Evolutionary conservation across 441 rosid species (phyloP), one percentile per base, ranked within the genome.

Genomic region (Eutrema salsugineum): DNA sequence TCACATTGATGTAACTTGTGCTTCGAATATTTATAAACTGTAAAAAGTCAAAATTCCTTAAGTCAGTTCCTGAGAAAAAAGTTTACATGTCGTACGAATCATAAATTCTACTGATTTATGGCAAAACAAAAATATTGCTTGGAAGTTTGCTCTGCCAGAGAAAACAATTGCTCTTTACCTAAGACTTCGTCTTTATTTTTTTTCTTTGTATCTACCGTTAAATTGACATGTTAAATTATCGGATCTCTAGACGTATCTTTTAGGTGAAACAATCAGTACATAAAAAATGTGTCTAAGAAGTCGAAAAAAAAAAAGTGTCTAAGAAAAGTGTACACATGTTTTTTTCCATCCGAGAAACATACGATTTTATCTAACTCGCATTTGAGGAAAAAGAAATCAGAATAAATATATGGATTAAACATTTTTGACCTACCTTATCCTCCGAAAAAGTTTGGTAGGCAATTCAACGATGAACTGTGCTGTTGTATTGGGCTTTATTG

Each of bases 1-100:
- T 70, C 67, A 32, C 60, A 39, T 63, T 70, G 71, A 63, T 76
- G 61, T 56, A 70, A 63, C 75, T 49, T 76, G 56, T 63, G 66
- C 19, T 70, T 76, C 54, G 49, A 22, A 70, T 63, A 43, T 55
- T 63, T 12, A 30, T 63, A 63, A 55, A 63, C 47, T 20, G 71
- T 76, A 62, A 68, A 38, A 35, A n/a, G 70, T 55, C 60, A 55
- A 63, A 36, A 39, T 51, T 75, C 32, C 38, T 68, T 16, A 35
- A 38, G 74, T 68, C 69, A 62, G 63, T 67, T 74, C 64, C 43
- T 61, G 39, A 54, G 15, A 44, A 59, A 47, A 56, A 50, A 67
- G 32, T 38, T 54, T 68, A 11, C 79, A 47, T 68, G 30, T 50
- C 62, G 74, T 46, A 68, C 70, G 46, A 54, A 62, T 67, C 46